Percentiles rank a stretch among this genome's conserved stretches.
These are phyloP conservation scores for Penicillium frequentans DNA, from an alignment of 2,329 filamentous ascomycete species.

Conservation along the genomic window DNA sequence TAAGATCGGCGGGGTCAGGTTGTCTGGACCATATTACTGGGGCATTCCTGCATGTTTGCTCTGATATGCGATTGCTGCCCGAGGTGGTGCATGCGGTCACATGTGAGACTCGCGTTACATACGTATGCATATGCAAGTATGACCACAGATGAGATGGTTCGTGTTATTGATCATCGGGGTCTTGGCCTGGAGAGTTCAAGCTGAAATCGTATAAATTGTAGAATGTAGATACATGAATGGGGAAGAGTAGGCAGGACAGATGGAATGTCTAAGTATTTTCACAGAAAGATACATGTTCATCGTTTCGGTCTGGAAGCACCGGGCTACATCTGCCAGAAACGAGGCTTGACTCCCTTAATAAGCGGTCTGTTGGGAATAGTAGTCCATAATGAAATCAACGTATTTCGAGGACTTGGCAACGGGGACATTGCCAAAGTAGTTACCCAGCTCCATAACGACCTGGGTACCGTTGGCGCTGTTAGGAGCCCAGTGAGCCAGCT, in stretches of 20 bases:
- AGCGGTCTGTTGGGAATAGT: slow-evolving; percentile 20
- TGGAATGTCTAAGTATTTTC: background rate
- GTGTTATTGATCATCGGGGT: no score
- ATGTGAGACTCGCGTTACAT: background rate
- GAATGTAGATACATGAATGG: no score
- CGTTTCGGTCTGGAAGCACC: background rate
- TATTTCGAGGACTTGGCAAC: slow-evolving; percentile 17
- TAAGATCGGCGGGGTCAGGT: background rate
- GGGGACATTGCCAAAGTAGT: slow-evolving; percentile 20
- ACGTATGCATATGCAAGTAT: background rate
- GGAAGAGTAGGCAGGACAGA: no score
- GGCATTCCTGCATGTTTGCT: background rate
- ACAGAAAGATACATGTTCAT: background rate
- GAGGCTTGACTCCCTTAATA: slow-evolving; percentile 6
- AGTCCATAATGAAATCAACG: slow-evolving; percentile 23
- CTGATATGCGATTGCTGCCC: background rate
- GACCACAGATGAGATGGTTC: background rate
- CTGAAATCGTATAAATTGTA: no score
- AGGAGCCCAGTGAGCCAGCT: slow-evolving; percentile 19
- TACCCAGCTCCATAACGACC: slow-evolving; percentile 24
- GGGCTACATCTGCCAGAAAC: background rate
- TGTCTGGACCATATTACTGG: background rate
- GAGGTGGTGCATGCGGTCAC: background rate
- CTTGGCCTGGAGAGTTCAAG: no score
- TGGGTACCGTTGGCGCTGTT: slow-evolving; percentile 21